These are phyloP conservation scores for Nepenthes alata DNA, from an alignment of 179 eudicot genomes.

Conservation along the genomic window DNA sequence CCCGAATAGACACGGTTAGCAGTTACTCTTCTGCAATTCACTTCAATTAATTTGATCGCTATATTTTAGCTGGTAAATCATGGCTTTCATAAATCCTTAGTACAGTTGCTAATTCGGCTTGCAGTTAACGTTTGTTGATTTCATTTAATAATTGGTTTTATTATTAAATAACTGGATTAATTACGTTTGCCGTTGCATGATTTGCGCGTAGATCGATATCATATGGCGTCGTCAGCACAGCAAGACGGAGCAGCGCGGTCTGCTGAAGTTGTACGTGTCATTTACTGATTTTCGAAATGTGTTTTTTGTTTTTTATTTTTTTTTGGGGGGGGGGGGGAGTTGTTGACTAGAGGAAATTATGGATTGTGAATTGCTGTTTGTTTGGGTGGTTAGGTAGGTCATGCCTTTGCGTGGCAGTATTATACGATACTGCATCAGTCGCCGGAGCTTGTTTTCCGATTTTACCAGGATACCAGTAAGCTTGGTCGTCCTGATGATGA, in stretches of 20 bases:
- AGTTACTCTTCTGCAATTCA: no score
- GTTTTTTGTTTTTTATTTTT: not conserved
- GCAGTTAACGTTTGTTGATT: not conserved
- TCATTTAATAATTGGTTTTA: not conserved
- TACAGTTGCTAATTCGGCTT: not conserved
- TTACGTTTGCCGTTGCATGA: not conserved
- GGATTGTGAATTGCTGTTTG: not conserved
- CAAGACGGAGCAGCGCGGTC: constrained; percentile 4
- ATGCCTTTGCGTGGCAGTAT: constrained; percentile 80
- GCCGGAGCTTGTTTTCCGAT: constrained; percentile 54
- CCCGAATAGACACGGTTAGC: no score
- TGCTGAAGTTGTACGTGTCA: constrained; percentile 5
- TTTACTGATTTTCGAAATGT: not conserved
- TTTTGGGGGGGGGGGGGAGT: not conserved
- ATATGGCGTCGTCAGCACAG: constrained; percentile 7
- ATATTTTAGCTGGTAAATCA: no score
- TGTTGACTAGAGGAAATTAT: not conserved
- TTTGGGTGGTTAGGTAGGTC: constrained; percentile 46
- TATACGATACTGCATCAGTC: constrained; percentile 64
- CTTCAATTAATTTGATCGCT: no score
- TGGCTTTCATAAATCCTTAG: no score
- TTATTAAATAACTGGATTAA: not conserved
- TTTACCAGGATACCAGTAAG: constrained; percentile 70
- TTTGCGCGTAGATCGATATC: not conserved
- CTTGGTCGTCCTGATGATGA: constrained; percentile 55